These are phyloP conservation scores for Pichia nakasei DNA, from an alignment of 805 yeast genomes.

Conservation along the genomic window DNA sequence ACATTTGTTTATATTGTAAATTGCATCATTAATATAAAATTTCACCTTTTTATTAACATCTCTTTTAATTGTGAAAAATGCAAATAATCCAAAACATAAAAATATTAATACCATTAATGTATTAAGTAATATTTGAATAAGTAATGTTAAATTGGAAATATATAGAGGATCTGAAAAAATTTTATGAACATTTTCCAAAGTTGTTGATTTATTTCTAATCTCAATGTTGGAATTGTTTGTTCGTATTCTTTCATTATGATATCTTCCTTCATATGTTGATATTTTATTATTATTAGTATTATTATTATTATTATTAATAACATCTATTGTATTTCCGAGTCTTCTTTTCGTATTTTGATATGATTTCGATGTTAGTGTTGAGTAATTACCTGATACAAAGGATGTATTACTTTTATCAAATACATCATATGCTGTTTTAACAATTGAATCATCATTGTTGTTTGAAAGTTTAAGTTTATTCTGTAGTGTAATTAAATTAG, in stretches of 20 bases:
- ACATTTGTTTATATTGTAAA: slow-evolving; percentile 61
- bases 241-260: neutral
- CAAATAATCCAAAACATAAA: slow-evolving; percentile 13
- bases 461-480: neutral
- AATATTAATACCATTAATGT: slow-evolving; percentile 17
- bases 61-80: slow-evolving; percentile 20
- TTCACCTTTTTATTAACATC: slow-evolving; percentile 72
- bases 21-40: slow-evolving; percentile 47
- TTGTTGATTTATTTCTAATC: too few relatives aligned
- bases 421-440: slow-evolving; percentile 24
- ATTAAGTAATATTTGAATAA: slow-evolving; percentile 22
- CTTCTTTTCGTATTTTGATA: slow-evolving; percentile 16
- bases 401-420: slow-evolving; percentile 16
- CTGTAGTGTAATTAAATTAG: slow-evolving; percentile 6
- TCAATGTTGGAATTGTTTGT: too few relatives aligned
- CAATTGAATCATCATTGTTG: slow-evolving; percentile 8
- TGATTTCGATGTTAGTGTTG: slow-evolving; percentile 6
- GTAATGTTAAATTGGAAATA: slow-evolving; percentile 18
- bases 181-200: slow-evolving; percentile 3
- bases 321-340: slow-evolving; percentile 1
- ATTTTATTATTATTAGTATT: neutral
- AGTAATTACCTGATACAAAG: slow-evolving; percentile 5
- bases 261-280: too few relatives aligned
- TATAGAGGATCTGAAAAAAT: slow-evolving; percentile 22
- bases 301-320: neutral